Conservation (phyloP, 192 early-diverging fungal species). For the Diversispora epigaea region DNA sequence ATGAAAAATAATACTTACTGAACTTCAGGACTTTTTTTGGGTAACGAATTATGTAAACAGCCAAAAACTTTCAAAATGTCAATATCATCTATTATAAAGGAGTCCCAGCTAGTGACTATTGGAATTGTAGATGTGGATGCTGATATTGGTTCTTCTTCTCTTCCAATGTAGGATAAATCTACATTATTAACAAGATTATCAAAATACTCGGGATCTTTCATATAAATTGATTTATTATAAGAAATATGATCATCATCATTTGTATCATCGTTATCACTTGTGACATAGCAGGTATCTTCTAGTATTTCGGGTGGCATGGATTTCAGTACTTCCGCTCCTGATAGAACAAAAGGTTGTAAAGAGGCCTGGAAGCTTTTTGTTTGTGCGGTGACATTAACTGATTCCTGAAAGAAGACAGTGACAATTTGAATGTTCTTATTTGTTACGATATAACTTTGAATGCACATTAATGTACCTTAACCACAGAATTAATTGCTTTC, state of each 20-base stretch:
- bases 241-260: conserved; percentile 17
- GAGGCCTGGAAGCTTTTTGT: background rate
- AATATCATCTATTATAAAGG: conserved; percentile 9
- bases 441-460: conserved; percentile 19
- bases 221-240: conserved; percentile 12
- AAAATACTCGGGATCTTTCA: conserved; percentile 27
- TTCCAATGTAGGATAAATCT: conserved; percentile 17
- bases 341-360: background rate
- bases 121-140: background rate
- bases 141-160: conserved; percentile 11
- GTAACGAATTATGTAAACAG: background rate
- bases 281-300: too few species aligned
- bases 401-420: conserved; percentile 24
- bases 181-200: conserved; percentile 7
- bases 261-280: background rate
- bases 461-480: conserved; percentile 25
- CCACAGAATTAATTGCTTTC: background rate
- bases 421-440: conserved; percentile 24
- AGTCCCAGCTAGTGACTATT: conserved; percentile 17
- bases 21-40: conserved; percentile 20
- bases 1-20: conserved; percentile 28
- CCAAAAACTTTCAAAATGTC: conserved; percentile 11
- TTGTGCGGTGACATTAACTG: conserved; percentile 7
- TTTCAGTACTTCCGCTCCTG: too few species aligned
- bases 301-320: too few species aligned